Evolutionary conservation across 805 yeast species (phyloP).

Genomic region (fission yeast (Schizosaccharomyces pombe)): DNA sequence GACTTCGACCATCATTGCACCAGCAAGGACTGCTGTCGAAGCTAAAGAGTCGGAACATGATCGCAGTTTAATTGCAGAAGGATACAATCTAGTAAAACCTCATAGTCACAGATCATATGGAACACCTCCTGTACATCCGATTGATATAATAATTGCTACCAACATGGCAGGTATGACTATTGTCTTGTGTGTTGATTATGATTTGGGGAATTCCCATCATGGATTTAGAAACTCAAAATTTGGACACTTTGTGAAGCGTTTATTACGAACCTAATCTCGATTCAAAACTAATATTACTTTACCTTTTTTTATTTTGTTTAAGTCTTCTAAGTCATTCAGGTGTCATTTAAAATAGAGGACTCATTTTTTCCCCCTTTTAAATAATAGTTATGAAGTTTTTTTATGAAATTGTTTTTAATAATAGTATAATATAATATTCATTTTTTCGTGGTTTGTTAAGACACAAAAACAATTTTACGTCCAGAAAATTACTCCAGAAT

Average conservation of each 20-base stretch:
- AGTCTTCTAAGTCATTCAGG: background rate
- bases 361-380: too few species aligned
- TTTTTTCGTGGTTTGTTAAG: too few species aligned
- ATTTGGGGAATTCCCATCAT: background rate
- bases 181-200: background rate
- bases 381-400: too few species aligned
- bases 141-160: background rate
- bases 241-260: background rate
- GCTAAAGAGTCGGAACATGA: background rate
- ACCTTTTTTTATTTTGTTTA: background rate
- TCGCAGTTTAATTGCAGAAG: too few species aligned
- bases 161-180: background rate
- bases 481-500: constrained; percentile 19
- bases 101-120: background rate
- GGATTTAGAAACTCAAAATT: too few species aligned
- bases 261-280: too few species aligned
- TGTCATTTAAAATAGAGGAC: too few species aligned
- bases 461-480: background rate
- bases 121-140: background rate
- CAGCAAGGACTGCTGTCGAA: background rate
- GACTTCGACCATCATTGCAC: background rate
- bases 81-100: background rate
- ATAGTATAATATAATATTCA: too few species aligned
- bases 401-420: too few species aligned
- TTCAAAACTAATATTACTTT: too few species aligned